Base-by-base conservation (phyloP, 352 stramenopile species). In the Globisporangium cystogenes region DNA sequence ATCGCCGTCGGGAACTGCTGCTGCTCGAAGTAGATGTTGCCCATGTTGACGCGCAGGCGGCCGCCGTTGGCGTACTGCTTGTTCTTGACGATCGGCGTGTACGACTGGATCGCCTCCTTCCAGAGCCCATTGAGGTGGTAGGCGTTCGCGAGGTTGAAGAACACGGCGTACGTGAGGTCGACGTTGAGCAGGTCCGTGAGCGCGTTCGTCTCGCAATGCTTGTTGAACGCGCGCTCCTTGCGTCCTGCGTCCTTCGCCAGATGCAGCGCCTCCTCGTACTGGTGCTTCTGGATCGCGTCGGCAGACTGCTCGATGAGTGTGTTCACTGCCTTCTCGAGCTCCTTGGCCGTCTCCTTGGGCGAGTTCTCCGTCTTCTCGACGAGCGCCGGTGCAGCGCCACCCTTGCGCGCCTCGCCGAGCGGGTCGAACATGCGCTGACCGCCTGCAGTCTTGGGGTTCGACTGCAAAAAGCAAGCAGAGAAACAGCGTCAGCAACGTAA, bases 1-100 rank as follows among this genome's bases (percentile, higher is more conserved):
- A 99, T 98, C 0, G 96, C 96, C 33, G 96, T 88, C 14, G 87
- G 74, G 61, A 86, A 98, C 58, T 98, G 81, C 65, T 97, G 76
- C 72, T 98, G 91, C 48, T 96, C 78, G 62, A 95, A 98, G 82
- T 98, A 98, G 44, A 99, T 96, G 64, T 99, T 99, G 24, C 96
- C 96, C 88, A 99, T 98, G 66, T 99, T 99, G 7, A 98, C 90
- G 18, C 95, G 82, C 39, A 98, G 68, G 10, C 95, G 74, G 1
- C 93, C 82, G 31, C 76, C 82, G 62, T 97, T 87, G 7, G 83
- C 68, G 68, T 98, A 97, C 62, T 98, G 87, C 52, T 98, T 98
- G 72, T 98, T 98, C 69, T 98, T 98, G 48, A 97, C 87, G 40
- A 99, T 95, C 4, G 89, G 76, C 10, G 86, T 91, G 64, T 98